Base-by-base conservation (phyloP, 345 rosid species). In the Raphanus raphanistrum region DNA sequence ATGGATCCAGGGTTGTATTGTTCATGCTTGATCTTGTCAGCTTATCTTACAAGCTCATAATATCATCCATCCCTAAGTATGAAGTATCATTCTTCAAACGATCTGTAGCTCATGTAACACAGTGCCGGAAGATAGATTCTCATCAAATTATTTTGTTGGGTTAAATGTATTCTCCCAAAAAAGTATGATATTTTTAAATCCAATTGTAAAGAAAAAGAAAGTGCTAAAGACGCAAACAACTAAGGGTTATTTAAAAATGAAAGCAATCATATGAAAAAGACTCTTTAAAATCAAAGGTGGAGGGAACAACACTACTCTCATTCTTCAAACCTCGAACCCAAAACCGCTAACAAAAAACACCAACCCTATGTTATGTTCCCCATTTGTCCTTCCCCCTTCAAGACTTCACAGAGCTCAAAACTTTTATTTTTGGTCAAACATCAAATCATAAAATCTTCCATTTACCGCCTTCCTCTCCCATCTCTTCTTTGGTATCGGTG, bases 401-500 rank as follows among this genome's bases (percentile, higher is more conserved):
- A 6, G 16, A 38, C 76, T 77, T 6, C 50, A 63, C 55, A 58
- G 35, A 71, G 67, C 54, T 77, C 72, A 32, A 31, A 48, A 67
- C 68, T 48, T 58, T 15, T 16, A n/a, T 10, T 25, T 54, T 48
- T 28, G 66, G 68, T 26, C 63, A 0, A 4, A 48, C 17, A 48
- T 45, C 54, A 45, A 66, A 55, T 26, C 63, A 16, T 79, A 38
- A 79, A 28, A 62, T 68, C 70, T 68, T 38, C 13, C 6, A 36
- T 61, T 29, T 52, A 25, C 74, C 75, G 66, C 72, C 82, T 72
- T 70, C 88, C 69, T 15, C 25, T 70, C 58, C 55, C 81, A 79
- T 81, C 77, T 82, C 88, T 75, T 72, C 21, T 75, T 17, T 76
- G 84, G 75, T 82, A 79, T 74, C 60, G 74, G 26, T 64, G 84